Conservation (phyloP, 169 alveolate genomes). For the Condylostoma magnum region DNA sequence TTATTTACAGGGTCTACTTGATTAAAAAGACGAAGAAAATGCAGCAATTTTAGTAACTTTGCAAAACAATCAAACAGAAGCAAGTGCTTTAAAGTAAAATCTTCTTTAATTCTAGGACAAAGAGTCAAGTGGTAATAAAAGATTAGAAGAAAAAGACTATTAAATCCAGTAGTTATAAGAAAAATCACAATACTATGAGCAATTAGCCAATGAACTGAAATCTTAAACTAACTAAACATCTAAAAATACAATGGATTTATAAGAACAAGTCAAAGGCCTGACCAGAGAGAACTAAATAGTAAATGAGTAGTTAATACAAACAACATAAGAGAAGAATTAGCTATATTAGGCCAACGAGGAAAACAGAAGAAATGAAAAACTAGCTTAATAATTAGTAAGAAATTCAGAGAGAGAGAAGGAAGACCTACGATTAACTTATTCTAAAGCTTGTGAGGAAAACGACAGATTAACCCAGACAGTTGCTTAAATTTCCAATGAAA, state of each 20-base stretch:
- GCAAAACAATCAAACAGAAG: background rate
- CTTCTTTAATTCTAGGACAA: background rate
- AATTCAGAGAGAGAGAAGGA: conserved; percentile 27
- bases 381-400: background rate
- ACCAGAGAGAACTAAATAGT: conserved; percentile 22
- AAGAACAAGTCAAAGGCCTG: conserved; percentile 6
- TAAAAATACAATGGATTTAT: background rate
- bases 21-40: conserved; percentile 18
- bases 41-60: background rate
- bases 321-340: conserved; percentile 9
- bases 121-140: background rate
- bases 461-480: conserved; percentile 16
- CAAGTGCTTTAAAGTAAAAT: background rate
- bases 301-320: conserved; percentile 15
- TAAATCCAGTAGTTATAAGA: background rate
- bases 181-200: background rate
- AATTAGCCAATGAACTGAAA: background rate
- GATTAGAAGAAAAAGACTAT: background rate
- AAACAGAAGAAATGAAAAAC: background rate
- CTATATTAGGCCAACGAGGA: conserved; percentile 5
- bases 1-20: conserved; percentile 7
- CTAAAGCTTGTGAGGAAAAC: conserved; percentile 32
- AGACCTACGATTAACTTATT: background rate
- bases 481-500: background rate
- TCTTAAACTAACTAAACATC: background rate